Base-by-base conservation (phyloP, 2,329 filamentous ascomycete species). In the Neofusicoccum parvum region DNA sequence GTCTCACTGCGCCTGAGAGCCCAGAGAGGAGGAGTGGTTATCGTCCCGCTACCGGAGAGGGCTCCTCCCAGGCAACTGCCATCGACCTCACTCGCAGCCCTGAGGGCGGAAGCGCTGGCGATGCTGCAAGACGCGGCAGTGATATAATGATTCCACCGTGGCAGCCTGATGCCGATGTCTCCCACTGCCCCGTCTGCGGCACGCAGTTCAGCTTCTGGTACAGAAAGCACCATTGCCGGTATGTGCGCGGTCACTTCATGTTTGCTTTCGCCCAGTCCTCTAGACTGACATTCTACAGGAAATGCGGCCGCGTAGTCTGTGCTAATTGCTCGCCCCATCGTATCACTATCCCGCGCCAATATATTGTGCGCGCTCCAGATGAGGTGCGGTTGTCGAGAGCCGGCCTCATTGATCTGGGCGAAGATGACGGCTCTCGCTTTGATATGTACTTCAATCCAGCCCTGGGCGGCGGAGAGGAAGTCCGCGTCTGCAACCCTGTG, bases 231-330 rank as follows among this genome's bases (percentile, higher is more conserved):
- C 94, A 98, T 75, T 98, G 94, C 83, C 87, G 94, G 86, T 90
- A 81, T 54, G 86, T 79, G 17, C 20, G 45, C 23, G 14, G 15
- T 32, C 37, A 23, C 17, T 6, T 23, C 7, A 23, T 23, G 15
- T 45, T 34, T 45, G 15, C 23, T 34, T 17, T 15, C 15, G 20
- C 9, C 14, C 9, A 15, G 20, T 32, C 5, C 48, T 10, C 37
- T 53, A 12, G 4, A 46, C 15, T 46, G 27, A 45, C 27, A 37
- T 32, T 17, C 39, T 17, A 43, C 62, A 91, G 89, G 70, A 97
- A 97, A 86, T 98, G 94, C 75, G 94, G 94, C 51, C 85, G 93
- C 67, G 94, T 98, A 9, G 94, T 98, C 27, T 98, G 94, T 78
- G 88, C 89, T 66, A 84, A 88, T 20, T 98, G 94, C 80, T 97